Evolutionary conservation across 129 eudicot species (phyloP).

Genomic region (Deinandra increscens): DNA sequence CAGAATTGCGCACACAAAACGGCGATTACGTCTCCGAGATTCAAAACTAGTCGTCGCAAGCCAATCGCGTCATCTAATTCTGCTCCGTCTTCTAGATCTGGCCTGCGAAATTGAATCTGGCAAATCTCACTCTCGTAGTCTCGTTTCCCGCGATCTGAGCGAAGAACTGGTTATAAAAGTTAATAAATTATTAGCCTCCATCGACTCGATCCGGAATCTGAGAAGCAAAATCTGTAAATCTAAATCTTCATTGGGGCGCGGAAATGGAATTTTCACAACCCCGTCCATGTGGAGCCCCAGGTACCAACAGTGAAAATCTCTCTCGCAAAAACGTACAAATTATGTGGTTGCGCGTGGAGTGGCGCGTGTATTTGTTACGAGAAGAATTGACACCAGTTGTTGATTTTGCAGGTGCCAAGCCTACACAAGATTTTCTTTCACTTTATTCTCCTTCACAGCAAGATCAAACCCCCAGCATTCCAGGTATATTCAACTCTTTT

Average conservation of each 20-base stretch:
- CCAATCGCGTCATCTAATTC: no score
- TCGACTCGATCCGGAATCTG: constrained; percentile 23
- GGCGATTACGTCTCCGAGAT: constrained; percentile 27
- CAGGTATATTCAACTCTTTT: constrained; percentile 24
- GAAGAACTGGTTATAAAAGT: no score
- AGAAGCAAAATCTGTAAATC: background rate
- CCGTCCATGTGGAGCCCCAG: constrained; percentile 61
- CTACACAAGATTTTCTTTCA: constrained; percentile 88
- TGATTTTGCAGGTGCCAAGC: constrained; percentile 58
- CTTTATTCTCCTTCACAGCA: constrained; percentile 76
- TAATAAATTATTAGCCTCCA: background rate
- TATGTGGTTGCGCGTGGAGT: constrained; percentile 15
- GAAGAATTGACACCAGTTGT: background rate
- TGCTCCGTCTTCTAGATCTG: constrained; percentile 31
- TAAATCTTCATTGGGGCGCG: background rate
- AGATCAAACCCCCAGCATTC: constrained; percentile 52
- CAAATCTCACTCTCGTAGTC: constrained; percentile 10
- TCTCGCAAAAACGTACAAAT: constrained; percentile 2
- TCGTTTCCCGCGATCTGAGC: constrained; percentile 22
- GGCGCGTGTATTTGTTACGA: constrained; percentile 12
- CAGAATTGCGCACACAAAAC: constrained; percentile 26
- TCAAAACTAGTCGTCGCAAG: background rate
- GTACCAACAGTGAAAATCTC: constrained; percentile 33
- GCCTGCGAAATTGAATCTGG: constrained; percentile 18
- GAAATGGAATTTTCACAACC: constrained; percentile 79